Evolutionary conservation across 768 basidiomycete genomes (phyloP).

Genomic region (Holtermanniella nyarrowii): DNA sequence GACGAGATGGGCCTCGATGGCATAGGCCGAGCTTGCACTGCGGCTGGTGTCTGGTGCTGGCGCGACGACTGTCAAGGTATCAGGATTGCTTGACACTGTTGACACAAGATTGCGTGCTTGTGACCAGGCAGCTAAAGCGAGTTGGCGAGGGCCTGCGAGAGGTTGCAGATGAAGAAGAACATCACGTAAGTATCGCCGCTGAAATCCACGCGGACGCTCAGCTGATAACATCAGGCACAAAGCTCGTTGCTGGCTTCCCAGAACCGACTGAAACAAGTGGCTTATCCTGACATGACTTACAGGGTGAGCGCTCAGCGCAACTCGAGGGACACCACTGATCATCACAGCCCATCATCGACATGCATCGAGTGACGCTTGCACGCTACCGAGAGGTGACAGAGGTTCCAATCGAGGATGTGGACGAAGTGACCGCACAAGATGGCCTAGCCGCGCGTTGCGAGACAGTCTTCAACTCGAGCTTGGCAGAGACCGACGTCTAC

Average conservation of each 20-base stretch:
- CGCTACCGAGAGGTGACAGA: constrained; percentile 54
- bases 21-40: constrained; percentile 42
- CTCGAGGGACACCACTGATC: not conserved
- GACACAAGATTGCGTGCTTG: constrained; percentile 56
- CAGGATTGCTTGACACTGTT: constrained; percentile 4
- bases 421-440: constrained; percentile 49
- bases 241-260: constrained; percentile 63
- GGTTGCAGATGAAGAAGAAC: constrained; percentile 47
- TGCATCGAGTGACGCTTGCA: constrained; percentile 58
- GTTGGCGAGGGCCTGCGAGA: constrained; percentile 61
- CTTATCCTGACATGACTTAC: constrained; percentile 66
- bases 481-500: constrained; percentile 78
- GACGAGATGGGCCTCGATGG: not conserved
- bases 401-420: constrained; percentile 35
- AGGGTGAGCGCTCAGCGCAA: constrained; percentile 45
- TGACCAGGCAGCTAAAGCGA: constrained; percentile 69
- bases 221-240: constrained; percentile 52
- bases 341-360: constrained; percentile 58
- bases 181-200: constrained; percentile 2
- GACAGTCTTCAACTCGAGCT: constrained; percentile 75
- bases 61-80: constrained; percentile 61
- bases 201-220: constrained; percentile 69
- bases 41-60: constrained; percentile 80
- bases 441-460: constrained; percentile 67
- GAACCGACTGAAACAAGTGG: constrained; percentile 62